Conservation (phyloP, 305 asterid genomes). For the Fraxinus angustifolia region DNA sequence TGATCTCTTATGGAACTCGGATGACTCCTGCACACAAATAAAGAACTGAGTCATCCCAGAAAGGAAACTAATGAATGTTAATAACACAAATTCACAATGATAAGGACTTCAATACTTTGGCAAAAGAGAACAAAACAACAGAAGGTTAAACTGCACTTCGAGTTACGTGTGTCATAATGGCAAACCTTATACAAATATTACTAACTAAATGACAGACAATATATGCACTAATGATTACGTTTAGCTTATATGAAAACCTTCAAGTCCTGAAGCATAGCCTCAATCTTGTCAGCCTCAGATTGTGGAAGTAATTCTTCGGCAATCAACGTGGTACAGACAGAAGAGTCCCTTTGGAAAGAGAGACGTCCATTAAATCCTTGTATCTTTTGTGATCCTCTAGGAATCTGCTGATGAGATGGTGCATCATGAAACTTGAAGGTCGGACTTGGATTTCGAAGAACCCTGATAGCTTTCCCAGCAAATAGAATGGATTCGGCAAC, state of each 20-base stretch:
- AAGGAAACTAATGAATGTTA: neutral
- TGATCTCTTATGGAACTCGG: conserved; percentile 93
- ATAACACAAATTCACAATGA: conserved; percentile 10
- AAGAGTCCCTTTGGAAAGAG: conserved; percentile 51
- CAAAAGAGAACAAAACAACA: conserved; percentile 8
- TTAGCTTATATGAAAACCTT: conserved; percentile 46
- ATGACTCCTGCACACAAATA: conserved; percentile 61
- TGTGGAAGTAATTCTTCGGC: conserved; percentile 91
- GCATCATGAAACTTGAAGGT: conserved; percentile 46
- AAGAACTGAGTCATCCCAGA: conserved; percentile 20
- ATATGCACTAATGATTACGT: neutral
- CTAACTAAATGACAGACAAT: conserved; percentile 15
- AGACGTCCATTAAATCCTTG: conserved; percentile 41
- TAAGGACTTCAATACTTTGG: neutral
- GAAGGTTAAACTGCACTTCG: conserved; percentile 2
- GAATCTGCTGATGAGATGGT: conserved; percentile 55
- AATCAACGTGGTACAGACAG: conserved; percentile 38
- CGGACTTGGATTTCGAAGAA: conserved; percentile 93
- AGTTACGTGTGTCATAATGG: neutral
- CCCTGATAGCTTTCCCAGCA: conserved; percentile 96
- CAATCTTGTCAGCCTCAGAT: conserved; percentile 88
- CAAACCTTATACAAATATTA: neutral
- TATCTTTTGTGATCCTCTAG: conserved; percentile 63
- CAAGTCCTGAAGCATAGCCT: conserved; percentile 83
- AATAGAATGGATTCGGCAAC: conserved; percentile 85